Percentiles rank a stretch among this genome's conserved stretches.
Conservation (phyloP, 2,329 filamentous ascomycete genomes). For the Penicillium sp. region DNA sequence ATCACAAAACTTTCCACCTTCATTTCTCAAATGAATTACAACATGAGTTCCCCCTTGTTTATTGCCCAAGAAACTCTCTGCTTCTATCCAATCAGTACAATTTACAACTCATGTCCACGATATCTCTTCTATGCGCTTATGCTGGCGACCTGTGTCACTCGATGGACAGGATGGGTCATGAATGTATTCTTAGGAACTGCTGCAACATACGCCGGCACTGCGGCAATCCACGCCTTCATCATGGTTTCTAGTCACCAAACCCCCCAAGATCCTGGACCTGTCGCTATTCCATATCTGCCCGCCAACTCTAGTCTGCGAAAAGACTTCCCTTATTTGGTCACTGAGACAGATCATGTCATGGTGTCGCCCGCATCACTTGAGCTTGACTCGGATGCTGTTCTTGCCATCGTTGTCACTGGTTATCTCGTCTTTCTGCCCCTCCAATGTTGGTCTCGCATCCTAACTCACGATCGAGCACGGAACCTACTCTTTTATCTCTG, state of each 20-base stretch:
- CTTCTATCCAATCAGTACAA: constrained; percentile 34
- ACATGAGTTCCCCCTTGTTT: constrained; percentile 18
- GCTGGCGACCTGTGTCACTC: constrained; percentile 26
- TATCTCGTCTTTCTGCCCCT: constrained; percentile 36
- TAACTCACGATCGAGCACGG: constrained; percentile 27
- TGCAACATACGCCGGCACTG: constrained; percentile 33
- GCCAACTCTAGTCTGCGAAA: constrained; percentile 14
- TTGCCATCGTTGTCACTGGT: constrained; percentile 35
- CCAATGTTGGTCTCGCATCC: constrained; percentile 33
- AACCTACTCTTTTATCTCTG: constrained; percentile 30
- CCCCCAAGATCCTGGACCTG: constrained; percentile 6
- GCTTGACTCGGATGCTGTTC: constrained; percentile 33
- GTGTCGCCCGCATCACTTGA: constrained; percentile 32
- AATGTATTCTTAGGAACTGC: constrained; percentile 34
- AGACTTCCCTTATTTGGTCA: constrained; percentile 24
- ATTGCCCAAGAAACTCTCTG: constrained; percentile 32
- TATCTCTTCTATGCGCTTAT: constrained; percentile 36
- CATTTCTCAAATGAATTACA: background rate
- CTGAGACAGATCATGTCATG: constrained; percentile 14
- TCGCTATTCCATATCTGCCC: constrained; percentile 25
- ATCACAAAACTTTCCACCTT: background rate
- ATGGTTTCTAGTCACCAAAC: constrained; percentile 23
- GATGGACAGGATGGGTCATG: constrained; percentile 33
- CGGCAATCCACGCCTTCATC: constrained; percentile 34
- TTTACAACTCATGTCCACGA: constrained; percentile 33